Base-by-base conservation (phyloP, 371 early-diverging fungal genomes). In the Choanephora cucurbitarum region DNA sequence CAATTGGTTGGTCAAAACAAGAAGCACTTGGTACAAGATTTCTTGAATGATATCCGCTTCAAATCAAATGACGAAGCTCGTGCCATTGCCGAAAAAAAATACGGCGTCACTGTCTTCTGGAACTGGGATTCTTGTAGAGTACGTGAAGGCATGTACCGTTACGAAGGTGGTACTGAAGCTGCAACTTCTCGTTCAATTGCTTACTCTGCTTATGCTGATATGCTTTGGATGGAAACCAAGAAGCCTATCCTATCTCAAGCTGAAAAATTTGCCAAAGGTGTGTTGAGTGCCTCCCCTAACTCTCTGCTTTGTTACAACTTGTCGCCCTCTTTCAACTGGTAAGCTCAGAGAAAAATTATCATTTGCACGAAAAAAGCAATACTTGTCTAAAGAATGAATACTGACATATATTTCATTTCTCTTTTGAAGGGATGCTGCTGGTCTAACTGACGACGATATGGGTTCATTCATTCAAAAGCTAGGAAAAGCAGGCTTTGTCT, bases 301-400 rank as follows among this genome's bases (percentile, higher is more conserved):
- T 60, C 75, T 28, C 74, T 86, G 73, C 87, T 97, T 45, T 92
- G 95, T 47, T 98, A 98, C 87, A 97, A 98, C 86, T 72, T 97
- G 59, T 94, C 94, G 24, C 99, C 99, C 23, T 95, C 95, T 43
- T 98, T 97, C 86, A 98, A 98, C 89, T 98, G 97, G 97, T 96
- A 91, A 63, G 72, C 40, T 28, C 28, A 22, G 49, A 14, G 18
- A 32, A n/a, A n/a, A n/a, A n/a, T n/a, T n/a, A n/a, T n/a, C n/a
- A n/a, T n/a, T n/a, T n/a, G n/a, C n/a, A n/a, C n/a, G n/a, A n/a
- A n/a, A n/a, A n/a, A n/a, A n/a, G n/a, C n/a, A n/a, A n/a, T n/a
- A n/a, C n/a, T n/a, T n/a, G n/a, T n/a, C n/a, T n/a, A n/a, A n/a
- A n/a, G n/a, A n/a, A n/a, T n/a, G n/a, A n/a, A n/a, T n/a, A n/a